Evolutionary conservation across 2,329 filamentous ascomycete genomes (phyloP).

Genomic region (Lasiodiplodia citricola): DNA sequence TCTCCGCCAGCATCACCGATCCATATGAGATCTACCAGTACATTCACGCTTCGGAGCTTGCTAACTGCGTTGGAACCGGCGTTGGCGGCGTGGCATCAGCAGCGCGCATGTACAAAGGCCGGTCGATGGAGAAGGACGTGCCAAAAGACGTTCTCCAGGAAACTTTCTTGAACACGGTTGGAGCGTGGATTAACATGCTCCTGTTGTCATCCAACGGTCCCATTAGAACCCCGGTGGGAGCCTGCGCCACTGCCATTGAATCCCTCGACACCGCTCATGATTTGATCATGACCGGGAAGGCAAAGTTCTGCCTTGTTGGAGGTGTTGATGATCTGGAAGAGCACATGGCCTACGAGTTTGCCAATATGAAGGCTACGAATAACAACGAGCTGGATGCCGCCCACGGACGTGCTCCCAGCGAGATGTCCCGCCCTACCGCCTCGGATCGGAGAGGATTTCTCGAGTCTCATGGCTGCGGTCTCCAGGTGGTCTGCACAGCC

Average conservation of each 20-base stretch:
- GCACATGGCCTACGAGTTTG: constrained; percentile 40
- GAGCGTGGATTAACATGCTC: constrained; percentile 51
- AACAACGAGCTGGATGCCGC: constrained; percentile 38
- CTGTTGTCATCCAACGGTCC: constrained; percentile 43
- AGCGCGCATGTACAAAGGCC: constrained; percentile 37
- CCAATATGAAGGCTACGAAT: constrained; percentile 46
- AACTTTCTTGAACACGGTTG: constrained; percentile 43
- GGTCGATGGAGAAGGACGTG: constrained; percentile 38
- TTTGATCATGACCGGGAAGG: constrained; percentile 20
- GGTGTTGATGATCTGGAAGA: constrained; percentile 43
- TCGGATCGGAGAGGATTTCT: constrained; percentile 44
- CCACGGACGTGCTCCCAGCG: constrained; percentile 34
- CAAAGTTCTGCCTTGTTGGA: constrained; percentile 42
- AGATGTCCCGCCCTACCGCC: constrained; percentile 45
- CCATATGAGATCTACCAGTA: constrained; percentile 40
- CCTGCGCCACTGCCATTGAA: constrained; percentile 48
- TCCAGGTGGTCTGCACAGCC: constrained; percentile 44
- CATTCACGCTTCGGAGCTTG: constrained; percentile 46
- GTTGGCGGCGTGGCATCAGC: constrained; percentile 37
- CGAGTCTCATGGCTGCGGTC: constrained; percentile 43
- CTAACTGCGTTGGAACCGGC: constrained; percentile 42
- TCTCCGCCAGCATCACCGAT: constrained; percentile 43
- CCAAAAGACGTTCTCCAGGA: constrained; percentile 45
- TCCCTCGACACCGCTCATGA: constrained; percentile 41
- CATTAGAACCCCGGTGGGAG: constrained; percentile 44